Evolutionary conservation across 2,329 filamentous ascomycete genomes (phyloP).

Genomic region (Cylindrodendrum hubeiense): DNA sequence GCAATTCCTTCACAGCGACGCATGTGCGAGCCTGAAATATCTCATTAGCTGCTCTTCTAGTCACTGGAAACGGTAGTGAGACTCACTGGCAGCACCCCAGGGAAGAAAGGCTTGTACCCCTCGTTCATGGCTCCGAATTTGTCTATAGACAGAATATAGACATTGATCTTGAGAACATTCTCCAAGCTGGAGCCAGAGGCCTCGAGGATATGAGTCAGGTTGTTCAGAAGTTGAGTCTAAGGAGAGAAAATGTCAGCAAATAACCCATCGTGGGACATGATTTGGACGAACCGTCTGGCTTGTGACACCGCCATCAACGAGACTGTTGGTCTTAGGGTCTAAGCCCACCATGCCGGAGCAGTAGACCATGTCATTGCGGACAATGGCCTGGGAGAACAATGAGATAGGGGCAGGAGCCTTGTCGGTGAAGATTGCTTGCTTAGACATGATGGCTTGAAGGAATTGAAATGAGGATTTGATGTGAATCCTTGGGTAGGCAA

Average conservation of each 20-base stretch:
- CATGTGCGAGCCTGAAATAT: conserved; percentile 66
- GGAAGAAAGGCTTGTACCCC: conserved; percentile 65
- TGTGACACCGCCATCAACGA: conserved; percentile 69
- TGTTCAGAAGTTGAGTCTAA: conserved; percentile 64
- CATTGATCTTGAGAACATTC: conserved; percentile 75
- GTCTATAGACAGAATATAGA: conserved; percentile 75
- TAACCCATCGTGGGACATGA: not conserved
- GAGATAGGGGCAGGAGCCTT: conserved; percentile 51
- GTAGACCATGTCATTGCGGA: conserved; percentile 76
- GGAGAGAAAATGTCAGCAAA: not conserved
- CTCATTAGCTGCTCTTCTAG: not conserved
- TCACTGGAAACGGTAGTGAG: conserved; percentile 53
- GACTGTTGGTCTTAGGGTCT: conserved; percentile 63
- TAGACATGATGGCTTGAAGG: too few species aligned
- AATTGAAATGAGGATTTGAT: too few species aligned
- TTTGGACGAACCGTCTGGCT: conserved; percentile 53
- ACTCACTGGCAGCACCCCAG: conserved; percentile 58
- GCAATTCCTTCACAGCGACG: conserved; percentile 80
- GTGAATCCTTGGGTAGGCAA: too few species aligned
- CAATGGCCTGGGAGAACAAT: conserved; percentile 71
- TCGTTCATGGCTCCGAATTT: conserved; percentile 72
- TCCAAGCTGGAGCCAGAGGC: conserved; percentile 69
- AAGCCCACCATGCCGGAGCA: conserved; percentile 74
- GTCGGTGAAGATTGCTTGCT: not conserved
- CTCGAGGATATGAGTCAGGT: conserved; percentile 69